Percentiles rank a stretch among this genome's conserved stretches.
Conservation (phyloP, 148 eudicot species). For the Nyssa sinensis region DNA sequence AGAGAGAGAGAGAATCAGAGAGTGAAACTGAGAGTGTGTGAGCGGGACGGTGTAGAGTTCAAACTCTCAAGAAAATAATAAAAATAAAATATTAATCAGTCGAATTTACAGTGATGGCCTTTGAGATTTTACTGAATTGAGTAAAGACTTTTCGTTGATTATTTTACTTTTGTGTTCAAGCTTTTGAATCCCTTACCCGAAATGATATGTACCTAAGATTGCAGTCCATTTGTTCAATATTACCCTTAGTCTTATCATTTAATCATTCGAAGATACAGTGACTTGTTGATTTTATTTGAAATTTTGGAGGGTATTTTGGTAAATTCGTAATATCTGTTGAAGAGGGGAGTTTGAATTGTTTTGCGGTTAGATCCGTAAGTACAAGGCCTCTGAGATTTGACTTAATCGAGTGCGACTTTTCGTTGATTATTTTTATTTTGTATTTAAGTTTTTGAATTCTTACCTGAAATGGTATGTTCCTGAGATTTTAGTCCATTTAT, state of each 20-base stretch:
- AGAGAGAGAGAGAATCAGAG: not conserved
- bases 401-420: not conserved
- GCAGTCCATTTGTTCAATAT: no score
- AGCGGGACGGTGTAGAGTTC: slow-evolving; percentile 3
- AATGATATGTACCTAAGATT: not conserved
- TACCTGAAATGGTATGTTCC: not conserved
- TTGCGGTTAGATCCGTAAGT: no score
- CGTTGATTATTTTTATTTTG: not conserved
- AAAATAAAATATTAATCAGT: not conserved
- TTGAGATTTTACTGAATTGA: not conserved
- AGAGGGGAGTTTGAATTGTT: no score
- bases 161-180: not conserved
- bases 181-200: not conserved
- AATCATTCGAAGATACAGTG: not conserved
- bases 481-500: not conserved
- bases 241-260: not conserved
- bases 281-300: not conserved
- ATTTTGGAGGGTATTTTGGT: not conserved
- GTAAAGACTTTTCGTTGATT: no score
- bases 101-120: not conserved
- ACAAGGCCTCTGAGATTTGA: not conserved
- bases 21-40: not conserved
- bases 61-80: not conserved
- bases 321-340: not conserved
- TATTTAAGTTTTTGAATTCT: not conserved